These are phyloP conservation scores for Micractinium conductrix DNA, from an alignment of 139 green algal species.

Conservation along the genomic window DNA sequence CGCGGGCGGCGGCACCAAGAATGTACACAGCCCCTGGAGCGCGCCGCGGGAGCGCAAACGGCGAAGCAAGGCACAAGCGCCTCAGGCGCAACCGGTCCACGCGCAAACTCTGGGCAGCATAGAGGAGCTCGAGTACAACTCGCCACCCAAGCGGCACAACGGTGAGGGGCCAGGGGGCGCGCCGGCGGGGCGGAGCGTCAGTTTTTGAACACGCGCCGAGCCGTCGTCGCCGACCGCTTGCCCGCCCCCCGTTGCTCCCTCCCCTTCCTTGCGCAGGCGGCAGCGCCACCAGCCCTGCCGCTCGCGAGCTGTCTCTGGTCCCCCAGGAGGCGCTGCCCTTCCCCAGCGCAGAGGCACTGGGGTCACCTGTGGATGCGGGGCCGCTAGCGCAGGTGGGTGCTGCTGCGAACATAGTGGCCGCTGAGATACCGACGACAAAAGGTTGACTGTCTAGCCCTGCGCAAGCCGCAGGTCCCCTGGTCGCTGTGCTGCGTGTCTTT, in stretches of 20 bases:
- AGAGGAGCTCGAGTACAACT: slow-evolving; percentile 21
- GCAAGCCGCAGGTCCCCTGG: too few relatives aligned
- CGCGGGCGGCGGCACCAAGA: not conserved
- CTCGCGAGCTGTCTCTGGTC: slow-evolving; percentile 17
- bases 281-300: slow-evolving; percentile 21
- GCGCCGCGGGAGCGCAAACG: slow-evolving; percentile 18
- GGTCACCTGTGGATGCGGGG: not conserved
- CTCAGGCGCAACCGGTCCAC: not conserved
- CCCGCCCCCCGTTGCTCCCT: not conserved
- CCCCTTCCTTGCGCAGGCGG: not conserved
- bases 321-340: not conserved
- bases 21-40: slow-evolving; percentile 31
- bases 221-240: not conserved
- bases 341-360: not conserved
- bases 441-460: too few relatives aligned
- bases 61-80: not conserved
- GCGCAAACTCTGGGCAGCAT: not conserved
- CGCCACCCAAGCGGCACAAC: slow-evolving; percentile 30
- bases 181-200: not conserved
- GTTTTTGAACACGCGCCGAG: not conserved
- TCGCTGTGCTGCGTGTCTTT: too few relatives aligned
- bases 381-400: slow-evolving; percentile 16
- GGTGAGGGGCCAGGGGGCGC: not conserved
- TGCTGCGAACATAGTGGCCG: not conserved
- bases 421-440: too few relatives aligned